phyloP scores from a whole-genome alignment of 2,329 filamentous ascomycete species.

The Arthrinium phaeospermum region DNA sequence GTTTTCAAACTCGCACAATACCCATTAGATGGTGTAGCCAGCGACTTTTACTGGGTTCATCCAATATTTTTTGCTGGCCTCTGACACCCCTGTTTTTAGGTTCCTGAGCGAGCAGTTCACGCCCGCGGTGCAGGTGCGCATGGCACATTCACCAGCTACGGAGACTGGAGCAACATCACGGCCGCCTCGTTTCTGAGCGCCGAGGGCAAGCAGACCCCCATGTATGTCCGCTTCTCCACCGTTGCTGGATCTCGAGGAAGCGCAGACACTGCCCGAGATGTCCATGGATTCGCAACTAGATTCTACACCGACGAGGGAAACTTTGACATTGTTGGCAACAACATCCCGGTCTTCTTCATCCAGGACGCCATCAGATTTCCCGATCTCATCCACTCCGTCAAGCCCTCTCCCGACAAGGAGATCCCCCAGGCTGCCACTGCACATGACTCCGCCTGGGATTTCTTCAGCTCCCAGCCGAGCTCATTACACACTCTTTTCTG shows the following conservation, averaged over 20 bases:
- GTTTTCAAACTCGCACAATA: too few relatives aligned
- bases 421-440: constrained; percentile 52
- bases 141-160: constrained; percentile 65
- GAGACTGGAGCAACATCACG: constrained; percentile 66
- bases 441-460: constrained; percentile 59
- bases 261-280: constrained; percentile 65
- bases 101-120: constrained; percentile 53
- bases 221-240: constrained; percentile 66
- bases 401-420: constrained; percentile 49
- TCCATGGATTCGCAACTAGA: constrained; percentile 67
- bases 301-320: constrained; percentile 72
- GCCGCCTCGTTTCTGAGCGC: constrained; percentile 62
- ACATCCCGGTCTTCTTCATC: constrained; percentile 52
- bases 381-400: constrained; percentile 51
- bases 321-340: constrained; percentile 61
- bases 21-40: too few relatives aligned
- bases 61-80: too few relatives aligned
- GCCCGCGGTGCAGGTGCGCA: constrained; percentile 64
- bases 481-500: constrained; percentile 54
- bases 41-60: too few relatives aligned
- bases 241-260: constrained; percentile 66
- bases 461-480: constrained; percentile 51
- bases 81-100: too few relatives aligned
- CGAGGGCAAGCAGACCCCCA: constrained; percentile 59
- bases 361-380: constrained; percentile 55